phyloP scores from a whole-genome alignment of 2,329 filamentous ascomycete genomes.

The Fusarium cicatricum region DNA sequence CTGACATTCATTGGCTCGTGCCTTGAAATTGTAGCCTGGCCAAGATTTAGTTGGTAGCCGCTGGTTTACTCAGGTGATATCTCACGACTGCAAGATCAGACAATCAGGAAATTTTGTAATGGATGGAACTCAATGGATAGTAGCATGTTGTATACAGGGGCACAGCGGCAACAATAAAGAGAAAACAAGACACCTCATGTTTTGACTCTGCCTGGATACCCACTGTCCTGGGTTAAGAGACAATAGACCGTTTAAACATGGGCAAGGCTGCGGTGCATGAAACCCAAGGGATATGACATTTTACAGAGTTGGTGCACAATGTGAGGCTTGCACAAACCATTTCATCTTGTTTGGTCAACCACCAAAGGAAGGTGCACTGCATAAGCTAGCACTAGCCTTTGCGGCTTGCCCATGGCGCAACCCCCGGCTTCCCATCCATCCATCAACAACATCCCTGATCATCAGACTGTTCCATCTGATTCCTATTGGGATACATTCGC shows the following conservation, averaged over 20 bases:
- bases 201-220: constrained; percentile 7
- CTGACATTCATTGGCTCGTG: constrained; percentile 18
- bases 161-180: constrained; percentile 7
- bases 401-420: constrained; percentile 8
- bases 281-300: background rate
- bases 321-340: constrained; percentile 23
- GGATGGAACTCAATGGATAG: background rate
- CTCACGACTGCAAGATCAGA: background rate
- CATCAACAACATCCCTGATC: constrained; percentile 35
- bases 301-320: constrained; percentile 11
- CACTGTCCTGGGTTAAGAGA: constrained; percentile 1
- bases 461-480: constrained; percentile 36
- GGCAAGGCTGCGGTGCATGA: background rate
- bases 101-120: background rate
- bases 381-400: constrained; percentile 11
- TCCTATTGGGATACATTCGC: constrained; percentile 20
- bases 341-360: constrained; percentile 15
- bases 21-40: background rate
- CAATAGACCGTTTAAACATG: background rate
- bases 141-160: background rate
- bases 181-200: constrained; percentile 34
- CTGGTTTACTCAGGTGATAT: background rate
- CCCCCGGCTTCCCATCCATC: constrained; percentile 22
- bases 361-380: constrained; percentile 19
- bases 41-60: background rate